These are phyloP conservation scores for Botryotinia globosa DNA, from an alignment of 2,329 filamentous ascomycete genomes.

Conservation along the genomic window DNA sequence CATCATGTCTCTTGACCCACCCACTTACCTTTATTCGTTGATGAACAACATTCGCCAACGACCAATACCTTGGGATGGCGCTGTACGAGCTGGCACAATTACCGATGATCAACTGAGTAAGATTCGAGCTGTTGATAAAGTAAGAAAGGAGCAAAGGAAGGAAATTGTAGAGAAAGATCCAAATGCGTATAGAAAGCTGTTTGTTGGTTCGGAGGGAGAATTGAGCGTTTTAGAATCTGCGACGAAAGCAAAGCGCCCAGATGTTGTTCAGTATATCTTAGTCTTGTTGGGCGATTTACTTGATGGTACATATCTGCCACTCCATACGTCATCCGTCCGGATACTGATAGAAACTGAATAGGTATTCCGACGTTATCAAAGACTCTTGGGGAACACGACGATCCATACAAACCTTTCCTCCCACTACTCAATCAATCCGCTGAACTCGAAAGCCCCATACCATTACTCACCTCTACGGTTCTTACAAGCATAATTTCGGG, in stretches of 20 bases:
- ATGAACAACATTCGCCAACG: slow-evolving; percentile 96
- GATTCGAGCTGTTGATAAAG: slow-evolving; percentile 96
- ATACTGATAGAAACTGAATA: slow-evolving; percentile 41
- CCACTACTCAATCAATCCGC: slow-evolving; percentile 71
- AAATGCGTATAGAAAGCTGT: slow-evolving; percentile 73
- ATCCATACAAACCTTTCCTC: slow-evolving; percentile 81
- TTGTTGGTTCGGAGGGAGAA: slow-evolving; percentile 72
- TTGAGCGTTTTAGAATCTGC: slow-evolving; percentile 77
- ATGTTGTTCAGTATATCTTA: slow-evolving; percentile 93
- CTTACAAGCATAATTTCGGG: slow-evolving; percentile 74
- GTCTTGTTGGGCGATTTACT: slow-evolving; percentile 86
- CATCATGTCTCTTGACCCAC: slow-evolving; percentile 84
- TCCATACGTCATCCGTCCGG: background rate
- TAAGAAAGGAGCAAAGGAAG: slow-evolving; percentile 84
- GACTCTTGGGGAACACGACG: slow-evolving; percentile 68
- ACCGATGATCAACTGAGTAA: slow-evolving; percentile 91
- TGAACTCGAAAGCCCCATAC: slow-evolving; percentile 72
- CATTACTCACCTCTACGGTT: slow-evolving; percentile 84
- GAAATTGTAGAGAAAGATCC: slow-evolving; percentile 78
- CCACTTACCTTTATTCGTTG: slow-evolving; percentile 80
- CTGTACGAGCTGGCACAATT: slow-evolving; percentile 88
- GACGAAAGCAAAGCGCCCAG: slow-evolving; percentile 65
- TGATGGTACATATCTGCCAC: slow-evolving; percentile 57
- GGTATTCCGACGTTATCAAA: slow-evolving; percentile 77
- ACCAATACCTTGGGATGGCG: slow-evolving; percentile 96